Evolutionary conservation across 768 basidiomycete genomes (phyloP), one percentile per base, ranked within the genome.

Genomic region (Russula abietina): DNA sequence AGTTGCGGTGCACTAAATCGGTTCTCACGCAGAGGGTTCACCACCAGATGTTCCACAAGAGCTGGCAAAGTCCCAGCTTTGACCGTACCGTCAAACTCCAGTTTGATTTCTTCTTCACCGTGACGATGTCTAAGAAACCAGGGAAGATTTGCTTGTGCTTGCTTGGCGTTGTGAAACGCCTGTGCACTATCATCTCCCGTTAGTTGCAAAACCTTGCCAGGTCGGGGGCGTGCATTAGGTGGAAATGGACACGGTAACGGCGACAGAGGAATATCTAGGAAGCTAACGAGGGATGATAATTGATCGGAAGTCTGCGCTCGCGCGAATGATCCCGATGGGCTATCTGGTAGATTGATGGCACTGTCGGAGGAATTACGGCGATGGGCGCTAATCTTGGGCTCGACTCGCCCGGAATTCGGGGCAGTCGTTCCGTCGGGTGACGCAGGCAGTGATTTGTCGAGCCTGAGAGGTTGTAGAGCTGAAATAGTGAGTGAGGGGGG

Each of bases 11-110:
- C 12, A 14, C 10, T n/a, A 48, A 48, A 36, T 36, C 54, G 60
- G 68, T 45, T 80, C 87, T 74, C 74, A 83, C 88, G 81, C 19
- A 79, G 76, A 7, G 80, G 78, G 71, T 87, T 84, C 17, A 80
- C 77, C 1, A 87, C 85, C 48, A 94, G 73, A 50, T 82, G 79
- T 71, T 89, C 89, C 14, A 93, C 82, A 36, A 94, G 76, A 6
- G 88, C 91, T 7, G 77, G 75, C 26, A 93, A 71, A 0, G 89
- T 88, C 3, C 88, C 93, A 22, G 81, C 82, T 59, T 81, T 81
- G 56, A 93, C 80, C 39, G 77, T 74, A 1, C 90, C 88, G 57
- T 89, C 87, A 39, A 77, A 74, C 59, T 87, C 85, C 41, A 86
- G 70, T 28, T 83, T 79, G 41, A 94, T 78, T 65, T 91, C 82